Conservation (phyloP, 176 grass and related monocot genomes). For the Bonia amplexicaulis region DNA sequence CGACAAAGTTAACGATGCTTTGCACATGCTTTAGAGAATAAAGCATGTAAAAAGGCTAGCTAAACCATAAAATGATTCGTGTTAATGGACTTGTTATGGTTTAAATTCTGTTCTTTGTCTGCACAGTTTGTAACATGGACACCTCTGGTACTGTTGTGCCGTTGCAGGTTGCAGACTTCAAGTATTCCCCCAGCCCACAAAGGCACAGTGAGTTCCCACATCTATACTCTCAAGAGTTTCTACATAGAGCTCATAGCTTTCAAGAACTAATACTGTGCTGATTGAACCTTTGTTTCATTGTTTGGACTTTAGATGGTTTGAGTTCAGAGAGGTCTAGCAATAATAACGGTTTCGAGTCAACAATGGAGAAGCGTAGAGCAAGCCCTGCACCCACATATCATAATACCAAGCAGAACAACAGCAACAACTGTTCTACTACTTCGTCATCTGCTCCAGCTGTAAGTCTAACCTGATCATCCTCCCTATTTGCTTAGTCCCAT, state of each 20-base stretch:
- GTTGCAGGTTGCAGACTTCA: conserved; percentile 43
- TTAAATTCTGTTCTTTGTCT: neutral
- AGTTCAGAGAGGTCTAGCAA: conserved; percentile 31
- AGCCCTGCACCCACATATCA: conserved; percentile 38
- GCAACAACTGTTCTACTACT: conserved; percentile 25
- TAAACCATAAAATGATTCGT: neutral
- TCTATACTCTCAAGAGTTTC: neutral
- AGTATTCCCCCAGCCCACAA: conserved; percentile 43
- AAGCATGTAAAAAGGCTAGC: neutral
- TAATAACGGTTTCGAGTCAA: conserved; percentile 16
- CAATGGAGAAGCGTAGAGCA: conserved; percentile 36
- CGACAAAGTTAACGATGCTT: neutral
- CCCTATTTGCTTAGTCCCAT: neutral
- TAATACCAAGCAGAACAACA: conserved; percentile 21
- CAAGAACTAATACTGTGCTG: neutral
- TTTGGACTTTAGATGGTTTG: conserved; percentile 38
- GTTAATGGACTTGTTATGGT: neutral
- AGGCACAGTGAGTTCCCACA: conserved; percentile 46
- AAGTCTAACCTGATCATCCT: conserved; percentile 22
- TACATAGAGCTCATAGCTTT: neutral
- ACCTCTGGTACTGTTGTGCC: neutral
- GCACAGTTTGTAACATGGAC: neutral
- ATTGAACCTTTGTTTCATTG: conserved; percentile 14
- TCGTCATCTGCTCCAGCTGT: conserved; percentile 44
- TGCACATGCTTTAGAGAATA: neutral